These are phyloP conservation scores for Sporothrix brasiliensis DNA, from an alignment of 2,329 filamentous ascomycete genomes.

Conservation along the genomic window DNA sequence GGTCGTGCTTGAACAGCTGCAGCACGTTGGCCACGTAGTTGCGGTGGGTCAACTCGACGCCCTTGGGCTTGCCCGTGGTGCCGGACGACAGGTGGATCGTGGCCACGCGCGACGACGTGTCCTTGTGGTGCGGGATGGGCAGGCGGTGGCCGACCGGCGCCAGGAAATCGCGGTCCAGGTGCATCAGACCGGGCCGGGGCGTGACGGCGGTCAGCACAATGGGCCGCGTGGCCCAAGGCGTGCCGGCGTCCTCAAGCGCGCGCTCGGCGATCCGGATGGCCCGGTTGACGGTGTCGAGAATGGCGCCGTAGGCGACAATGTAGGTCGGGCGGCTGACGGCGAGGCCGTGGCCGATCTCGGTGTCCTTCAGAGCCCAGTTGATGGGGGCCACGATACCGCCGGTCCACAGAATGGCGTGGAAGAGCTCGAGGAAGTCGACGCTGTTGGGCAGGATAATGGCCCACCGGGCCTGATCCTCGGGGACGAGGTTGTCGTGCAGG, in stretches of 20 bases:
- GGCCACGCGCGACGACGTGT: constrained; percentile 41
- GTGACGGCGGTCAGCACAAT: constrained; percentile 44
- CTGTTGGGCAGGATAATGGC: constrained; percentile 51
- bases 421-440: constrained; percentile 50
- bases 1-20: constrained; percentile 47
- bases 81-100: constrained; percentile 52
- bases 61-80: constrained; percentile 54
- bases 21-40: constrained; percentile 48
- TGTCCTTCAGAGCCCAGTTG: constrained; percentile 46
- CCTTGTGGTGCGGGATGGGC: constrained; percentile 44
- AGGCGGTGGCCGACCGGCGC: constrained; percentile 38
- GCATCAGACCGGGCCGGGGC: constrained; percentile 36
- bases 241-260: constrained; percentile 38
- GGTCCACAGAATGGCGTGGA: constrained; percentile 49
- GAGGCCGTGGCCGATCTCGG: constrained; percentile 49
- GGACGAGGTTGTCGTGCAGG: constrained; percentile 42
- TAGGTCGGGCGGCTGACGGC: constrained; percentile 49
- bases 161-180: constrained; percentile 45
- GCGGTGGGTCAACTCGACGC: constrained; percentile 50
- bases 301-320: constrained; percentile 46
- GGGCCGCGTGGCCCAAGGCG: constrained; percentile 43
- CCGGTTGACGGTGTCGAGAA: constrained; percentile 40
- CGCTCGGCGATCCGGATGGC: constrained; percentile 43
- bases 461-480: constrained; percentile 47
- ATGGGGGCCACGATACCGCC: constrained; percentile 47